Base-by-base conservation (phyloP, 805 yeast species). In the Candida xiaguanensis region DNA sequence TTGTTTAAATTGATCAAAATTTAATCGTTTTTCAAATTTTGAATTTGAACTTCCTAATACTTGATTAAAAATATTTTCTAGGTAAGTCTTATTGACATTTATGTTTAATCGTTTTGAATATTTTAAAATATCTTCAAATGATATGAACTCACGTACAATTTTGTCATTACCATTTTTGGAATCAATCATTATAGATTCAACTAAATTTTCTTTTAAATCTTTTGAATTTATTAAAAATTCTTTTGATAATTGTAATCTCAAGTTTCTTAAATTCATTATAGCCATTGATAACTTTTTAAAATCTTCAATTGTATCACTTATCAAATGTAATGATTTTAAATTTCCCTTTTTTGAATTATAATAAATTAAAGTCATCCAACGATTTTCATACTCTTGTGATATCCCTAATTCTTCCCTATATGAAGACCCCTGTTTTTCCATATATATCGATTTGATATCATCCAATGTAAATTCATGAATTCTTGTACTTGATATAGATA, bases 331-430 rank as follows among this genome's bases (percentile, higher is more conserved):
- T 0, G 90, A 85, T 50, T 87, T 85, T 32, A 87, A 65, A 54
- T 83, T 85, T 37, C 75, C 69, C 39, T 74, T 78, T 5, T 75
- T 67, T 5, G 73, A 69, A 45, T 77, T 74, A 41, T 70, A 75
- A 54, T 87, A 91, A 9, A 88, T 77, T 23, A 91, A 75, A 0
- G 95, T 82, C 1, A 87, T 72, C 99, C 99, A 91, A 7, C 76
- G 60, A 9, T 70, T 65, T 31, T 79, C 78, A 39, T 73, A 75
- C 36, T 82, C 88, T 25, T 77, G 65, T 1, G 89, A 75, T 1
- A 88, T 74, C 26, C 83, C 80, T 48, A 86, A 77, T 58, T 89
- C 95, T 53, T 90, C 96, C 44, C 96, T 65, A 55, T 89, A 91
- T 48, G 87, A 86, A 25, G 75, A 73, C 1, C 96, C 96, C 50